A percentile compares a stretch with the other conserved stretches of the same genome.
Evolutionary conservation across 805 yeast genomes (phyloP).

Genomic region (Blastobotrys muscicola): DNA sequence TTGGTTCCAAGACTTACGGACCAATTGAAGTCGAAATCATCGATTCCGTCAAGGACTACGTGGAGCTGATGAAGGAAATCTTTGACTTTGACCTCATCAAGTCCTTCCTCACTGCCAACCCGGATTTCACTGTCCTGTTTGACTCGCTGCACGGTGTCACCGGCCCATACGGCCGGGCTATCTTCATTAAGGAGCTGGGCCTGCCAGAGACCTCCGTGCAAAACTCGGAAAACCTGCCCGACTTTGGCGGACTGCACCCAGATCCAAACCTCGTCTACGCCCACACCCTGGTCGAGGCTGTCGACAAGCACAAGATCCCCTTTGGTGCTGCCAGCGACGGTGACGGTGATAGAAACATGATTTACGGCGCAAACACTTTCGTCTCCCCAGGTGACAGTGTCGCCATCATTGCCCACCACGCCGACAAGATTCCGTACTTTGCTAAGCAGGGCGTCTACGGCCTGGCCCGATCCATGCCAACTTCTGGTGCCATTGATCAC

Average conservation of each 20-base stretch:
- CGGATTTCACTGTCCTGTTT: conserved; percentile 64
- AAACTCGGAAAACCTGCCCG: conserved; percentile 71
- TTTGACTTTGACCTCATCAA: conserved; percentile 81
- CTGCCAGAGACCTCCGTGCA: conserved; percentile 63
- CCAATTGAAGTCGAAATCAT: conserved; percentile 69
- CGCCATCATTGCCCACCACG: conserved; percentile 93
- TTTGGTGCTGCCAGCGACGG: conserved; percentile 99
- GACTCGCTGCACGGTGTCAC: conserved; percentile 94
- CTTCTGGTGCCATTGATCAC: conserved; percentile 85
- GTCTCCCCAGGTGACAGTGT: conserved; percentile 98
- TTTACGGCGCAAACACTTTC: conserved; percentile 87
- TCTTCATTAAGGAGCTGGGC: conserved; percentile 79
- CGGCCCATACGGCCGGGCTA: conserved; percentile 86
- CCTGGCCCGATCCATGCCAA: conserved; percentile 95
- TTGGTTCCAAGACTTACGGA: conserved; percentile 49
- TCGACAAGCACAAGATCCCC: conserved; percentile 71
- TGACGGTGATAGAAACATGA: conserved; percentile 98
- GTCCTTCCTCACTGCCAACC: conserved; percentile 47
- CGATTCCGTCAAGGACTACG: conserved; percentile 73
- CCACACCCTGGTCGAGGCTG: conserved; percentile 70
- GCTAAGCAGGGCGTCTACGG: conserved; percentile 78
- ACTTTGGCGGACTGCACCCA: conserved; percentile 96
- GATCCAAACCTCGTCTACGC: conserved; percentile 97
- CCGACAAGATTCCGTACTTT: conserved; percentile 88
- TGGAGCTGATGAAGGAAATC: conserved; percentile 66